A percentile compares a stretch with the other conserved stretches of the same genome.
Evolutionary conservation across 1,139 yeast genomes (phyloP).

Genomic region (Oligophagozyma castellii): DNA sequence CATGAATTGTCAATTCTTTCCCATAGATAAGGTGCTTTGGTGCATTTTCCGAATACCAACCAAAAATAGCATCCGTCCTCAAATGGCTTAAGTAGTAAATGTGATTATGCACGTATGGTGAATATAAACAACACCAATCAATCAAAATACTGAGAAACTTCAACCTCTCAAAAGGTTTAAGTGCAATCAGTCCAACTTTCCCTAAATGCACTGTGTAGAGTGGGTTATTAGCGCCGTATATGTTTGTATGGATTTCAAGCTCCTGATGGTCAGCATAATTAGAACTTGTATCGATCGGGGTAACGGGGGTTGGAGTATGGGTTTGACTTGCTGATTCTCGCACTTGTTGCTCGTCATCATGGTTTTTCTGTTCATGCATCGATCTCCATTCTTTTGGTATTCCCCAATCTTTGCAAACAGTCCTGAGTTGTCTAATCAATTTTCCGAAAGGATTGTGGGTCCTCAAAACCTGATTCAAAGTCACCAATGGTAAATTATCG

Average conservation of each 20-base stretch:
- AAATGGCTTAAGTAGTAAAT: constrained; percentile 21
- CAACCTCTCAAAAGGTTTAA: constrained; percentile 34
- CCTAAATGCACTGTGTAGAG: constrained; percentile 29
- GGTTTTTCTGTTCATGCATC: no score
- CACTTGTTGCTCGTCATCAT: no score
- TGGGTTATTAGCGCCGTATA: constrained; percentile 23
- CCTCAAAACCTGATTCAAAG: not conserved
- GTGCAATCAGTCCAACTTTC: constrained; percentile 30
- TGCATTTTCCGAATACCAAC: constrained; percentile 15
- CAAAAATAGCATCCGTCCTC: constrained; percentile 17
- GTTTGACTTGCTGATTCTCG: no score
- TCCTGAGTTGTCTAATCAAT: no score
- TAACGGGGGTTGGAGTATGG: no score
- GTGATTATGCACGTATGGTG: constrained; percentile 31
- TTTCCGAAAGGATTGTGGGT: no score
- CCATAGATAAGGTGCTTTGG: constrained; percentile 17
- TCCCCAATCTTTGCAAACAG: constrained; percentile 27
- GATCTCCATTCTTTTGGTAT: constrained; percentile 36
- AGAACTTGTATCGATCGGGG: no score
- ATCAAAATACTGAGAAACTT: constrained; percentile 33
- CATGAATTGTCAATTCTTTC: constrained; percentile 8
- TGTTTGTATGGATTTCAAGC: no score
- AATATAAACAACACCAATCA: constrained; percentile 35
- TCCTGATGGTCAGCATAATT: no score
- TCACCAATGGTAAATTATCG: not conserved